These are phyloP conservation scores for Hippophae tibetana DNA, from an alignment of 306 rosid genomes.

Conservation along the genomic window DNA sequence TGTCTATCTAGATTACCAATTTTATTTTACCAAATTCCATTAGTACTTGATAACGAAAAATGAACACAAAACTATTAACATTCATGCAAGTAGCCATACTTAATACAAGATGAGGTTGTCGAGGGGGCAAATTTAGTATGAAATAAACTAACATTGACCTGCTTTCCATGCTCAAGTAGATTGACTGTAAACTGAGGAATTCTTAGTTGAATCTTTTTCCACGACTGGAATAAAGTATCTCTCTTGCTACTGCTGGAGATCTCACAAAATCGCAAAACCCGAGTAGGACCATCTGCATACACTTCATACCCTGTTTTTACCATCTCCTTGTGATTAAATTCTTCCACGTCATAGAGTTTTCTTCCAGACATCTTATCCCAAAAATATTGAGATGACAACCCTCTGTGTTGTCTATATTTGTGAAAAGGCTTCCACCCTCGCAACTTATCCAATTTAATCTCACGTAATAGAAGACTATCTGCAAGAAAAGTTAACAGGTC, in stretches of 20 bases:
- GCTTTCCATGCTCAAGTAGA: constrained; percentile 60
- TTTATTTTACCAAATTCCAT: too few relatives aligned
- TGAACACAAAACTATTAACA: neutral
- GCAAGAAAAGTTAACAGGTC: constrained; percentile 22
- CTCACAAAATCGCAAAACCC: constrained; percentile 76
- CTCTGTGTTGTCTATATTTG: constrained; percentile 48
- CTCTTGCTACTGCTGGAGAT: constrained; percentile 47
- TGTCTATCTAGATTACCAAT: too few relatives aligned
- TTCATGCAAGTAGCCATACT: neutral
- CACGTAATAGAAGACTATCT: constrained; percentile 60
- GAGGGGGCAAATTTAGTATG: constrained; percentile 11
- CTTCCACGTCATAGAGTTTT: constrained; percentile 20
- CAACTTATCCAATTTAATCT: constrained; percentile 89
- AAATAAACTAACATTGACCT: constrained; percentile 39
- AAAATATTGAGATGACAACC: constrained; percentile 40
- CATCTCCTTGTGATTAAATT: constrained; percentile 37
- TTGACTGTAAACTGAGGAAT: constrained; percentile 56
- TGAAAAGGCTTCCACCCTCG: constrained; percentile 68
- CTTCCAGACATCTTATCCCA: constrained; percentile 35
- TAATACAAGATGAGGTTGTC: neutral
- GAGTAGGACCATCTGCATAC: constrained; percentile 92
- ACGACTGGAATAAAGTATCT: constrained; percentile 29
- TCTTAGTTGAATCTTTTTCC: constrained; percentile 59
- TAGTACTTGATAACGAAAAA: neutral
- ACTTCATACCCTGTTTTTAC: constrained; percentile 70